A percentile compares a stretch with the other conserved stretches of the same genome.
Evolutionary conservation across 2,329 filamentous ascomycete genomes (phyloP).

Genomic region (Fusarium denticulatum): DNA sequence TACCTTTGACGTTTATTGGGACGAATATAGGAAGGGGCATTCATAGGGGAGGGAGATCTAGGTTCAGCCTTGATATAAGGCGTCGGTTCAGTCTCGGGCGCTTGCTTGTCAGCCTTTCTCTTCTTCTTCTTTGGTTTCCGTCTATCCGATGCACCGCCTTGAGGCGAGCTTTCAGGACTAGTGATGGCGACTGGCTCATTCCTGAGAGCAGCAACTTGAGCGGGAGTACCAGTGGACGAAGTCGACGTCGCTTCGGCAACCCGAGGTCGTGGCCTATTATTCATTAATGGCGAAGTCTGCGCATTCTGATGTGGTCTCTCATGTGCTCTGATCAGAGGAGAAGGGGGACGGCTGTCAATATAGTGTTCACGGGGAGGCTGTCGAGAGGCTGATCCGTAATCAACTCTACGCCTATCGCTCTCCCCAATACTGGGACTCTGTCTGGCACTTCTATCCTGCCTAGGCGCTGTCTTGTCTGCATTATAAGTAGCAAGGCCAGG

Average conservation of each 20-base stretch:
- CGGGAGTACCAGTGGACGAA: constrained; percentile 49
- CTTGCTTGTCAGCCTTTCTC: constrained; percentile 62
- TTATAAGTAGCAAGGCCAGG: constrained; percentile 48
- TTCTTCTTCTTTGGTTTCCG: constrained; percentile 63
- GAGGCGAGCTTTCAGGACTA: constrained; percentile 70
- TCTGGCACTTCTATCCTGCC: constrained; percentile 50
- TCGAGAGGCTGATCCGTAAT: constrained; percentile 18
- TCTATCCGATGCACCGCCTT: constrained; percentile 59
- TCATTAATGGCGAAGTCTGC: constrained; percentile 69
- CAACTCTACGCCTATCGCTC: constrained; percentile 22
- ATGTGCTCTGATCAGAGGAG: constrained; percentile 76
- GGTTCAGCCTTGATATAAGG: constrained; percentile 73
- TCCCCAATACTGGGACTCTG: constrained; percentile 53
- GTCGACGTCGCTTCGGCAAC: constrained; percentile 27
- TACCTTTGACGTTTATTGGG: constrained; percentile 68
- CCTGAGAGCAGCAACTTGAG: constrained; percentile 68
- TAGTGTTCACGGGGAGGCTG: constrained; percentile 39
- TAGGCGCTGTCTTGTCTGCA: constrained; percentile 23
- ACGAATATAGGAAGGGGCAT: constrained; percentile 61
- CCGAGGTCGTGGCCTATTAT: constrained; percentile 49
- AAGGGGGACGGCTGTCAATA: constrained; percentile 53
- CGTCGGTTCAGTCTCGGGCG: constrained; percentile 56
- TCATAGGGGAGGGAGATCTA: constrained; percentile 69
- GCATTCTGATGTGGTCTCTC: constrained; percentile 78
- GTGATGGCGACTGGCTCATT: constrained; percentile 59